Evolutionary conservation across 2,329 filamentous ascomycete species (phyloP), one percentile per base, ranked within the genome.

Genomic region (Thermoascus crustaceus): DNA sequence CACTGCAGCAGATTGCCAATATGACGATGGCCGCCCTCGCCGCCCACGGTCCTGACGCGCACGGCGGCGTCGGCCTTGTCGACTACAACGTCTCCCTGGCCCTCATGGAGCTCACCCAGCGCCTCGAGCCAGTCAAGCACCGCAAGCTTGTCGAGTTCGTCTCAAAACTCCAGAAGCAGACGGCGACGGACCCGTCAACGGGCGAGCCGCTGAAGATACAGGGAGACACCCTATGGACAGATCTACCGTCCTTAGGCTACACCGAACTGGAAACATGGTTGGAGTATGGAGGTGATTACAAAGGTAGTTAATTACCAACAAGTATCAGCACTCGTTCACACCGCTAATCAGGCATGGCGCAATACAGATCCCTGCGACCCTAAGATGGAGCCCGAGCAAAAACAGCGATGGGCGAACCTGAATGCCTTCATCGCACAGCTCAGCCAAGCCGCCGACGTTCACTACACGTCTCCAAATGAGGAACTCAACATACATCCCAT

Each of bases 351-450:
- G 23, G 11, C 30, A 32, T 4, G 25, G 25, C 14, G 8, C 31
- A 20, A 36, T 35, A 6, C 18, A 41, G 41, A 41, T 21, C 38
- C 32, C 13, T 33, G 29, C 37, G 30, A 43, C 29, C n/a, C 30
- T 24, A 23, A 18, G 1, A 25, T 39, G 20, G 32, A 38, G 19
- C 9, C 22, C 23, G 11, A 41, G 31, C 17, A 43, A 32, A 27
- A 34, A 33, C 19, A 32, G 14, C 38, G 41, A 21, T 43, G 38
- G 41, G 24, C n/a, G 4, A 43, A 38, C 18, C 26, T 55, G 16
- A 37, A 40, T 17, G 24, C 38, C 24, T 46, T 46, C 35, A 32
- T 47, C 35, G 45, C 41, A 18, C 41, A 46, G 20, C 37, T 47
- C 4, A 44, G 35, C n/a, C 37, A 44, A 19, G 32, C 38, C 10